A percentile compares a stretch with the other conserved stretches of the same genome.
Conservation (phyloP, 2,329 filamentous ascomycete genomes). For the Arthrobotrys pseudoclavata region DNA sequence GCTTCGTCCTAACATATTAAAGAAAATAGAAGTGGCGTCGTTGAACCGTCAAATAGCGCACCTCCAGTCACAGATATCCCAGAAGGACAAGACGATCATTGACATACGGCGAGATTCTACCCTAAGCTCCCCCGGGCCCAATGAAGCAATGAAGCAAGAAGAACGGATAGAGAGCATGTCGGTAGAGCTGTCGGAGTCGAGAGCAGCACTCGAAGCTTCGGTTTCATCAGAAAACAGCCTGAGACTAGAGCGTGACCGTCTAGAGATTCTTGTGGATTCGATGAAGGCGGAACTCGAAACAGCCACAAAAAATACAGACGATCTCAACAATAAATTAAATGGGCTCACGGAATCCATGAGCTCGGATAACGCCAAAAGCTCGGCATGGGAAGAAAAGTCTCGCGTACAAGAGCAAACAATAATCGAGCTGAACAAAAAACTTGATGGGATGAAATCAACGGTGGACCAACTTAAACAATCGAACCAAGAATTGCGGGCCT, state of each 20-base stretch:
- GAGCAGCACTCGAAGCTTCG: constrained; percentile 23
- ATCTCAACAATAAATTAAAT: constrained; percentile 24
- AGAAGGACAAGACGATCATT: constrained; percentile 48
- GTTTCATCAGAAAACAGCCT: constrained; percentile 8
- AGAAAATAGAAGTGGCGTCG: constrained; percentile 43
- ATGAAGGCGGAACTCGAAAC: constrained; percentile 18
- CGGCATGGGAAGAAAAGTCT: constrained; percentile 25
- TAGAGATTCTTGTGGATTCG: constrained; percentile 12
- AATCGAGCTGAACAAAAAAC: constrained; percentile 12
- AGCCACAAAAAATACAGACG: not conserved
- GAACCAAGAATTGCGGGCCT: constrained; percentile 23
- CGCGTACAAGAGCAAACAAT: constrained; percentile 33
- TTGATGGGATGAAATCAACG: constrained; percentile 5
- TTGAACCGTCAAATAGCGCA: constrained; percentile 48
- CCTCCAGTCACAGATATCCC: constrained; percentile 37
- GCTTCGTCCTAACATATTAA: not conserved
- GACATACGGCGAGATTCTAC: constrained; percentile 46
- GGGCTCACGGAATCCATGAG: constrained; percentile 23
- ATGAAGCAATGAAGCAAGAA: constrained; percentile 33
- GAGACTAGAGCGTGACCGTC: constrained; percentile 21
- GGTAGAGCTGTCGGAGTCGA: constrained; percentile 48
- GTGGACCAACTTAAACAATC: constrained; percentile 8
- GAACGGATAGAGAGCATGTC: constrained; percentile 54
- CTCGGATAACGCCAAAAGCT: constrained; percentile 27
- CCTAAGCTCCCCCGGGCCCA: constrained; percentile 7